phyloP scores from a whole-genome alignment of 768 basidiomycete genomes.

The Lactifluus volemus region DNA sequence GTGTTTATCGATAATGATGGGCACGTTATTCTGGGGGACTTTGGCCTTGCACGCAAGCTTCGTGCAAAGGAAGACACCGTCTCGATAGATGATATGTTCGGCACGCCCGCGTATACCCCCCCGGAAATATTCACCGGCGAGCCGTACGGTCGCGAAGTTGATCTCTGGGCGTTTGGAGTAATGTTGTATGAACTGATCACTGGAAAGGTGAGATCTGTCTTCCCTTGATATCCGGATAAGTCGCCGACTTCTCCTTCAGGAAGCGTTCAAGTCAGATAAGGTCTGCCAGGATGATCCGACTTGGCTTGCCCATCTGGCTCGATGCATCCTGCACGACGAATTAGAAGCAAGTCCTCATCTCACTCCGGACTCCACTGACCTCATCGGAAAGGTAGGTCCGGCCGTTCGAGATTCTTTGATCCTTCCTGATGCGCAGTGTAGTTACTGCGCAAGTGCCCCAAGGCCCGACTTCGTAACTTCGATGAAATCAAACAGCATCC shows the following conservation, averaged over 20 bases:
- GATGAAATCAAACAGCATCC: constrained; percentile 5
- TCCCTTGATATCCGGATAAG: not conserved
- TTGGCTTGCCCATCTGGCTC: constrained; percentile 11
- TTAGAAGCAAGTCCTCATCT: constrained; percentile 3
- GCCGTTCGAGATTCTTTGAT: not conserved
- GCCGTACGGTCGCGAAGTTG: constrained; percentile 13
- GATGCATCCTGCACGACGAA: constrained; percentile 2
- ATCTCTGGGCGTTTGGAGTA: constrained; percentile 16
- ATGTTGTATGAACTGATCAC: constrained; percentile 15
- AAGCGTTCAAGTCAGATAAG: constrained; percentile 10
- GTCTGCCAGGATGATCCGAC: constrained; percentile 1
- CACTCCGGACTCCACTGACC: constrained; percentile 1
- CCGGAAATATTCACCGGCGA: constrained; percentile 9
- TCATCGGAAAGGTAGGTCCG: not conserved
- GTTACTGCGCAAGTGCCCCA: constrained; percentile 7
- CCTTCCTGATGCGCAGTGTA: not conserved
- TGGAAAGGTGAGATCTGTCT: not conserved
- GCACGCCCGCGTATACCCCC: constrained; percentile 15
- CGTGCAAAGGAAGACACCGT: not conserved
- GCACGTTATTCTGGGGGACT: constrained; percentile 16
- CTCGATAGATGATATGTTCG: constrained; percentile 8
- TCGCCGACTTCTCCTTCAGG: not conserved
- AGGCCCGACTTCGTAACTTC: constrained; percentile 3
- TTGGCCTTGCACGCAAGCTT: constrained; percentile 11
- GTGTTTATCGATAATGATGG: constrained; percentile 14